Evolutionary conservation across 2,329 filamentous ascomycete species (phyloP).

Genomic region (Pestalotiopsis sp.): DNA sequence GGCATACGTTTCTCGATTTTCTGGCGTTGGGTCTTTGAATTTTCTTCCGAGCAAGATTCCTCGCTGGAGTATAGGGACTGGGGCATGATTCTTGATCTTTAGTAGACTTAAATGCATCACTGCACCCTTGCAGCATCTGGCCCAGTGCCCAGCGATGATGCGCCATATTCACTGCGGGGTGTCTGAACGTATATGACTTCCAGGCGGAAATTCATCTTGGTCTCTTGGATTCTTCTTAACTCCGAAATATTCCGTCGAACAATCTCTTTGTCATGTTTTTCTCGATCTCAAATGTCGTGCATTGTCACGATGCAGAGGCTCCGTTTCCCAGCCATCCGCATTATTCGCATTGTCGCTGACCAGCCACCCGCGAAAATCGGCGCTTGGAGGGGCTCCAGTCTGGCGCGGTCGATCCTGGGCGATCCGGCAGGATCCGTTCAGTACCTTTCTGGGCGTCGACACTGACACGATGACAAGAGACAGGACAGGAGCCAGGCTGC

Average conservation of each 20-base stretch:
- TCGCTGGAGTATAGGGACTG: constrained; percentile 1
- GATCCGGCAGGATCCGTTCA: constrained; percentile 7
- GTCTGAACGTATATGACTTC: neutral
- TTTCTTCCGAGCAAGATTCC: neutral
- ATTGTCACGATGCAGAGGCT: neutral
- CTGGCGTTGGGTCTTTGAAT: neutral
- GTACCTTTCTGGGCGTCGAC: neutral
- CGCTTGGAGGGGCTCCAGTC: neutral
- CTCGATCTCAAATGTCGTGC: neutral
- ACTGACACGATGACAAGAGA: neutral
- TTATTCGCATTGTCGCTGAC: neutral
- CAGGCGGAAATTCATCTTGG: neutral
- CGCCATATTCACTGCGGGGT: neutral
- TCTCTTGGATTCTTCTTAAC: neutral
- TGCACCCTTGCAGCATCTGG: neutral
- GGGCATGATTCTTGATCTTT: neutral
- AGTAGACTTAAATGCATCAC: constrained; percentile 5
- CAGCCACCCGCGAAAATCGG: constrained; percentile 6
- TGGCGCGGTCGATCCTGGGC: neutral
- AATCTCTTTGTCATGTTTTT: neutral
- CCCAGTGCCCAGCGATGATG: neutral
- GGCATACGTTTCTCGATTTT: neutral
- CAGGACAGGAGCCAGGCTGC: neutral
- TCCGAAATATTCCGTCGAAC: neutral
- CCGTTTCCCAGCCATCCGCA: constrained; percentile 1